These are phyloP conservation scores for Colletotrichum horii DNA, from an alignment of 2,329 filamentous ascomycete genomes.

Conservation along the genomic window DNA sequence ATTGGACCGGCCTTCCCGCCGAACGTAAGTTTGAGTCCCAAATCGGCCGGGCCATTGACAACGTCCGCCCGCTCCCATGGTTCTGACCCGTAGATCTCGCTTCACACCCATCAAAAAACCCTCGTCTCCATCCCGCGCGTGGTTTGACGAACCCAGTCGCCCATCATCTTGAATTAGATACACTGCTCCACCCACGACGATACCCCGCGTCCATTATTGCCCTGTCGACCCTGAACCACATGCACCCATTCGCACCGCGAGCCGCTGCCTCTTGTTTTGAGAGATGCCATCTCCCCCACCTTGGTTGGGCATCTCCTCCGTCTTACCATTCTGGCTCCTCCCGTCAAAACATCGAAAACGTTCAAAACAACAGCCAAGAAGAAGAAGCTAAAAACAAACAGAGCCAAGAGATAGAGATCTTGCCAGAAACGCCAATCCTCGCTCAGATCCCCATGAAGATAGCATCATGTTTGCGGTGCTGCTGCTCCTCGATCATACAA, in stretches of 20 bases:
- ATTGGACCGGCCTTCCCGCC: background rate
- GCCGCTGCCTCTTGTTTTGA: background rate
- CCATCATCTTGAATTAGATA: constrained; percentile 21
- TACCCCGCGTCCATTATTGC: constrained; percentile 1
- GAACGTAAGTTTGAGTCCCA: background rate
- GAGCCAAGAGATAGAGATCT: background rate
- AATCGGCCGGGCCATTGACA: background rate
- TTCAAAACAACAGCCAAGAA: background rate
- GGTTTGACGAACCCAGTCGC: constrained; percentile 9
- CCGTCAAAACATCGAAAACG: background rate
- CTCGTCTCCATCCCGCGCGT: constrained; percentile 6
- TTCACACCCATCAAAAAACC: background rate
- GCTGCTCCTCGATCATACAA: constrained; percentile 1
- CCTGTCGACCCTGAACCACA: background rate
- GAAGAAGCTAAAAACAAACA: background rate
- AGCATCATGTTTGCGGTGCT: background rate
- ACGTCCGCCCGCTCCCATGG: constrained; percentile 7
- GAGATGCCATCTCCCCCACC: background rate
- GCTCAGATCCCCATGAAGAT: background rate
- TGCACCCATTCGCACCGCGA: background rate
- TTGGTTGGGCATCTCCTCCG: background rate
- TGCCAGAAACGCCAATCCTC: background rate
- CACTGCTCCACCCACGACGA: background rate
- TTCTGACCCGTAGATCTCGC: constrained; percentile 7
- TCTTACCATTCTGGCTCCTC: background rate